Evolutionary conservation across 164 flowering plant genomes (phyloP), one percentile per base, ranked within the genome.

Genomic region (Stephania cephalantha): DNA sequence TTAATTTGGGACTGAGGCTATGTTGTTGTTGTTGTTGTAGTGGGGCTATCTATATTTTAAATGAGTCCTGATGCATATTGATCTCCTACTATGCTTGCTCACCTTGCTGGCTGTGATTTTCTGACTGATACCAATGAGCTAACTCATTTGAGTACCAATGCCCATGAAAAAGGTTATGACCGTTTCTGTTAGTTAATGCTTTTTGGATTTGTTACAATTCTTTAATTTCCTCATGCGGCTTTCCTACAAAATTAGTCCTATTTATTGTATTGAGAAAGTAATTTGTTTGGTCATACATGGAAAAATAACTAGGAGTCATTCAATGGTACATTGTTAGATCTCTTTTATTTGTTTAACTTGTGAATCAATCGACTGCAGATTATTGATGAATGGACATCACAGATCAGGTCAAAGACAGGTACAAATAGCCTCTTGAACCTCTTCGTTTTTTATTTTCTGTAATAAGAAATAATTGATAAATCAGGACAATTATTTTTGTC

Each of bases 331-430:
- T 74, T 1, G 22, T 58, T 42, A 35, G 29, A 30, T 44, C 30
- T 53, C 9, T 70, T 42, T 10, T 68, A 6, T 55, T 17, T 8
- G 20, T 68, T 12, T 68, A 7, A 68, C 31, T 30, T 74, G 25
- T 20, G 42, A 29, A 46, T 71, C 44, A 46, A 53, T 31, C 64
- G 2, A 64, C 42, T 78, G 76, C 89, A 93, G 97, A 77, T 91
- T 30, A 88, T 89, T 79, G 91, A 89, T 70, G 98, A 93, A 80
- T 93, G 98, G 98, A 85, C 88, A 17, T 76, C 53, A 77, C 94
- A 91, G 83, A 82, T 91, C 69, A 85, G 89, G 81, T 85, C 93
- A 35, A 86, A 79, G 78, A 82, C 84, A 82, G 92, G 98, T 93
- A 76, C 69, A 65, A 8, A 2, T 52, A 8, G 13, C 17, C n/a